Evolutionary conservation across 306 rosid genomes (phyloP).

Genomic region (Ceratonia siliqua): DNA sequence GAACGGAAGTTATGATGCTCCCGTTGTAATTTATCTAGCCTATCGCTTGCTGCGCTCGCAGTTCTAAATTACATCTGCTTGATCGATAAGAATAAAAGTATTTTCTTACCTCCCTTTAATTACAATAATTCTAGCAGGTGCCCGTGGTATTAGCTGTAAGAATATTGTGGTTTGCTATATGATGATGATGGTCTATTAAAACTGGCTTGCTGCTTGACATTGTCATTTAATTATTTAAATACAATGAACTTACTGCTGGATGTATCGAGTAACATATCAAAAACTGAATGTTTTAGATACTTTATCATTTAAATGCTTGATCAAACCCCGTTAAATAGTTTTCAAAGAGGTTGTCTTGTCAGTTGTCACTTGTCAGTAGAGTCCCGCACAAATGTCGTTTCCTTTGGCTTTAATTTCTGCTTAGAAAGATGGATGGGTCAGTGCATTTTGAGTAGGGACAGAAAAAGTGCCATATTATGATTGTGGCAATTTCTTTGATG

Average conservation of each 20-base stretch:
- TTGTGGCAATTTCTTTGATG: not conserved
- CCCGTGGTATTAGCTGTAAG: not conserved
- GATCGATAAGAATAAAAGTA: slow-evolving; percentile 13
- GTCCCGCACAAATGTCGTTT: not conserved
- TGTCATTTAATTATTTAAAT: too few species aligned
- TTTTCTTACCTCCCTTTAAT: not conserved
- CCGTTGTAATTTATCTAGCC: slow-evolving; percentile 25
- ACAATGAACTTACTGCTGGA: too few species aligned
- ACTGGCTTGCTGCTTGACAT: not conserved
- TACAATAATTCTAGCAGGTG: not conserved
- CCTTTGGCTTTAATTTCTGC: too few species aligned
- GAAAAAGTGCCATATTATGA: not conserved
- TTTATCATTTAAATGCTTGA: too few species aligned
- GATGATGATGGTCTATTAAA: not conserved
- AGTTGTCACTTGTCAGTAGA: too few species aligned
- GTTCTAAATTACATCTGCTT: not conserved
- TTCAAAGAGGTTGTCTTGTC: too few species aligned
- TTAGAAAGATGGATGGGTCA: not conserved
- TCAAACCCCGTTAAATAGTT: too few species aligned
- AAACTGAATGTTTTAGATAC: too few species aligned
- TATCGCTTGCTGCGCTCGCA: slow-evolving; percentile 6
- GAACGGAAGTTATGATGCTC: slow-evolving; percentile 10
- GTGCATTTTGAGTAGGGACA: not conserved
- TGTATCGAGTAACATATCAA: too few species aligned
- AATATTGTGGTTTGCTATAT: not conserved